Evolutionary conservation across 2,329 filamentous ascomycete genomes (phyloP), one percentile per base, ranked within the genome.

Genomic region (Coniochaeta sp.): DNA sequence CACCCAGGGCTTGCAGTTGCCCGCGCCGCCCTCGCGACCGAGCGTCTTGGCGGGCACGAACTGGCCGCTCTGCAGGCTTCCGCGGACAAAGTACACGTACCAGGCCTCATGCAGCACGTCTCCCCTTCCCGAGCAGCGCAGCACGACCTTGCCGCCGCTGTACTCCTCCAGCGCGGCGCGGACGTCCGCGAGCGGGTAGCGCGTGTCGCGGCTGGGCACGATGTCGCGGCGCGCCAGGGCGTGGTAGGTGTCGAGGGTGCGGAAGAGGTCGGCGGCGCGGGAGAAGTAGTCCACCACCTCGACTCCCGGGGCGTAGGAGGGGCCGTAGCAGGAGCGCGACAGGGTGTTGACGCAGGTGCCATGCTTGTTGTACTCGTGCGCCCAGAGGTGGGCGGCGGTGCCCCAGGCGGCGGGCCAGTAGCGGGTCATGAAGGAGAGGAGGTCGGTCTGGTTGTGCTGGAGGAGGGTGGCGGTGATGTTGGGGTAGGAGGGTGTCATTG

Each of bases 301-400:
- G 44, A 74, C 28, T n/a, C 76, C 76, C 0, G 74, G 64, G 7
- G 57, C 63, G 69, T 78, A 75, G 67, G 82, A 81, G 60, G 80
- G 74, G 40, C 76, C 75, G 74, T 90, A 90, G 78, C 88, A 90
- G 22, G 74, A 68, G 0, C 86, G 81, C 2, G 86, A 74, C 54
- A 90, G 81, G 0, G 88, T 90, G 69, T 83, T 86, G 67, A 90
- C 85, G 74, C 88, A 90, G 14, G 87, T 89, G 34, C 84, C 88
- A 70, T 90, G 87, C 71, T 89, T 89, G 71, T 80, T 79, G 82
- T 86, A 90, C 69, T 90, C 88, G 72, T 89, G 86, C 66, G 83
- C 79, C 88, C 88, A 90, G 66, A 90, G 70, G 58, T 74, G 70
- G 34, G 73, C 68, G 64, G 78, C 77, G 24, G 71, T 68, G 28